A percentile compares a stretch with the other conserved stretches of the same genome.
Evolutionary conservation across 768 basidiomycete species (phyloP).

Genomic region (Pleurotus salmoneostramineus): DNA sequence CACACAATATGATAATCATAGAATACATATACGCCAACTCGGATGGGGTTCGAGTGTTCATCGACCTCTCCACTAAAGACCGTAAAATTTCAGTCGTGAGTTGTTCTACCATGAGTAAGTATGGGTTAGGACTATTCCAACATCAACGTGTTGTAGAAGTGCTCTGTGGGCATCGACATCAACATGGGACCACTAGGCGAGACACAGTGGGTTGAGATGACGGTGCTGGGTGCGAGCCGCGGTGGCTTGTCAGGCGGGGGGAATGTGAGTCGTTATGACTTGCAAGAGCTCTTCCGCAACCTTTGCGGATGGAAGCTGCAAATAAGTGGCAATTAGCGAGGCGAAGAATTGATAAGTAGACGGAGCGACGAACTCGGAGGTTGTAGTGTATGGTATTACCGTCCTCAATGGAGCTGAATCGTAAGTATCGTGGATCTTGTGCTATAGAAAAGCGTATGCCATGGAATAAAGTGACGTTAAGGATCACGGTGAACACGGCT

Average conservation of each 20-base stretch:
- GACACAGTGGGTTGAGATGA: too few species aligned
- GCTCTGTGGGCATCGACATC: too few species aligned
- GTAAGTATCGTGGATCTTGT: conserved; percentile 76
- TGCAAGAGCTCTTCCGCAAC: conserved; percentile 68
- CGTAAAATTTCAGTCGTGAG: too few species aligned
- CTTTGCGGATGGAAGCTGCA: conserved; percentile 63
- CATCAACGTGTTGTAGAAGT: too few species aligned
- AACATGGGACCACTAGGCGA: too few species aligned
- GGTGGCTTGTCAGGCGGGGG: conserved; percentile 23
- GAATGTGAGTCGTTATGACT: conserved; percentile 47
- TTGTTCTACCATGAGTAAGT: too few species aligned
- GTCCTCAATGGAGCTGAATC: conserved; percentile 69
- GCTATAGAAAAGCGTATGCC: conserved; percentile 74
- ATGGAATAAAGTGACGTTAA: conserved; percentile 73
- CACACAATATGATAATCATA: conserved; percentile 1
- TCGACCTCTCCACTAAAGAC: too few species aligned
- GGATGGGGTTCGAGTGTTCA: too few species aligned
- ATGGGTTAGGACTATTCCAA: too few species aligned
- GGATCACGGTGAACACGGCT: conserved; percentile 68
- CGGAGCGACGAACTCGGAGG: conserved; percentile 49
- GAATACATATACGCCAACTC: conserved; percentile 3
- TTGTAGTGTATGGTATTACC: conserved; percentile 68
- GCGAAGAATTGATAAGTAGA: conserved; percentile 5
- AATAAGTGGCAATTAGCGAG: not conserved
- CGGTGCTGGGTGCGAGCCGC: too few species aligned